Conservation (phyloP, 148 eudicot genomes). For the Heliamphora exappendiculata region DNA sequence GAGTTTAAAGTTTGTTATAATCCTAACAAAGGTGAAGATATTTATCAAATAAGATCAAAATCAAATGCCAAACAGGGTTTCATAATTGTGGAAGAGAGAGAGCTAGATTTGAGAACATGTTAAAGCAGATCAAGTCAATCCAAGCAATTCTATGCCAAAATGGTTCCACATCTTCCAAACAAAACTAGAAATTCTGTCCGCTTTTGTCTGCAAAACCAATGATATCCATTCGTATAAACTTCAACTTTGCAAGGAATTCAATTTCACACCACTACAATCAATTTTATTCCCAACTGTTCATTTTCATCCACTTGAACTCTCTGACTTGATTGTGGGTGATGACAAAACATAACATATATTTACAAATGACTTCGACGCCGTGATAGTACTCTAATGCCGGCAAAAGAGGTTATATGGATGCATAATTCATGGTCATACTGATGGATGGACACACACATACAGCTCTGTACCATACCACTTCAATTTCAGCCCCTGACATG, state of each 20-base stretch:
- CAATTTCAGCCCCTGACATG: neutral
- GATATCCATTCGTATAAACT: neutral
- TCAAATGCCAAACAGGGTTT: neutral
- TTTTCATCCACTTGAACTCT: neutral
- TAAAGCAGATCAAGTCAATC: neutral
- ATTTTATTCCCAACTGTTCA: constrained; percentile 5
- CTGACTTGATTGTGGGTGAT: constrained; percentile 10
- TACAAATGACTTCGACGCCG: constrained; percentile 14
- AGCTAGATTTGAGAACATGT: neutral
- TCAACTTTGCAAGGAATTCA: neutral
- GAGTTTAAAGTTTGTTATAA: no score
- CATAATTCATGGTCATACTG: neutral
- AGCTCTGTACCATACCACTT: neutral
- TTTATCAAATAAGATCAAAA: no score
- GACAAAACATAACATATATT: constrained; percentile 16
- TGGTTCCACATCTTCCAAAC: no score
- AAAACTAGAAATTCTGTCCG: neutral
- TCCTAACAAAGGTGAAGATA: no score
- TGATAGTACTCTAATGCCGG: neutral
- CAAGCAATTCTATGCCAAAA: neutral
- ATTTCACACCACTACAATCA: constrained; percentile 10
- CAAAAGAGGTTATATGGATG: neutral
- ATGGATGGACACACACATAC: neutral
- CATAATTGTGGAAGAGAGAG: neutral
- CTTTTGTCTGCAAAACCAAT: neutral